Evolutionary conservation across 305 asterid species (phyloP).

Genomic region (Rubia peregrina): DNA sequence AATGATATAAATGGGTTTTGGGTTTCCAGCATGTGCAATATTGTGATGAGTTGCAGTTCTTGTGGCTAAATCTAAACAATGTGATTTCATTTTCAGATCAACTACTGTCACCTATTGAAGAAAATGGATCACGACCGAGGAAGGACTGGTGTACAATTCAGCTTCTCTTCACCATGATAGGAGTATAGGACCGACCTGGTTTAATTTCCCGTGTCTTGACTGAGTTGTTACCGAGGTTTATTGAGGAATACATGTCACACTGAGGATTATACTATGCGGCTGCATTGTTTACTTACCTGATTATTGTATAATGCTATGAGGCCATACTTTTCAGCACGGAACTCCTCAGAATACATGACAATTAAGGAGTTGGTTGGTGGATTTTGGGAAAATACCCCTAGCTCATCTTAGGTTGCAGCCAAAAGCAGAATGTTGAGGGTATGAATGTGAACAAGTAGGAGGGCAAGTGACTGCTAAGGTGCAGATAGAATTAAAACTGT

Average conservation of each 20-base stretch:
- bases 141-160: constrained; percentile 69
- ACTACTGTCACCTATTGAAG: constrained; percentile 76
- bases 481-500: too few species aligned
- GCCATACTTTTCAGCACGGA: background rate
- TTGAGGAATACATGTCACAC: background rate
- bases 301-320: background rate
- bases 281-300: background rate
- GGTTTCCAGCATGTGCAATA: background rate
- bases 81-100: constrained; percentile 46
- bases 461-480: background rate
- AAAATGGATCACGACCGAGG: constrained; percentile 73
- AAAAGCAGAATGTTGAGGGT: background rate
- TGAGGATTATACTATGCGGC: background rate
- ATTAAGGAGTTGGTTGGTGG: background rate
- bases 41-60: background rate
- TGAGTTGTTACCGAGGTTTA: background rate
- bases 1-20: background rate
- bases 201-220: background rate
- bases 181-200: constrained; percentile 1
- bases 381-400: background rate
- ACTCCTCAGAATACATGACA: background rate
- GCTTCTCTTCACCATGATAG: constrained; percentile 65
- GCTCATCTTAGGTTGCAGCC: background rate
- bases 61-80: constrained; percentile 17
- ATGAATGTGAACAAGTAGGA: background rate